Conservation (phyloP, 176 grass and related monocot species). For the Oryza meyeriana region DNA sequence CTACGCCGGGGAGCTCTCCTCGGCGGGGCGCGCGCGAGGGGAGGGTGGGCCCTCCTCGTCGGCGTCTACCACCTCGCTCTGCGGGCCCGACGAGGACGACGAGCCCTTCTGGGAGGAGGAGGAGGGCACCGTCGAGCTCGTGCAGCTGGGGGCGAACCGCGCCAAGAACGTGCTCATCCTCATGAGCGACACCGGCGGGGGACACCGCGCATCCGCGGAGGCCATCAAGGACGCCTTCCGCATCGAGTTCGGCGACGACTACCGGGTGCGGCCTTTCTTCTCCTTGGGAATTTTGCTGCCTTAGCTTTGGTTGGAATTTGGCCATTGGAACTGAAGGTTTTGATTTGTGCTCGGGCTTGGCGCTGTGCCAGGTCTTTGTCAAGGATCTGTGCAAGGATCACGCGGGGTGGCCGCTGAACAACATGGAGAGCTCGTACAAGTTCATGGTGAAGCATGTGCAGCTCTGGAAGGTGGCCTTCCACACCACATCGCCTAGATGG, state of each 20-base stretch:
- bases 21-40: constrained; percentile 13
- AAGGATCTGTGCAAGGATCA: constrained; percentile 99
- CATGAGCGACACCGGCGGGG: constrained; percentile 95
- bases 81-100: constrained; percentile 62
- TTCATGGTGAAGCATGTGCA: constrained; percentile 99
- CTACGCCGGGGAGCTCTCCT: constrained; percentile 51
- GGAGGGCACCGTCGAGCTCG: constrained; percentile 90
- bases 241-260: constrained; percentile 87
- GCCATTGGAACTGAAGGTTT: not conserved
- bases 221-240: constrained; percentile 94
- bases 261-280: constrained; percentile 40
- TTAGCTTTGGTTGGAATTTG: not conserved
- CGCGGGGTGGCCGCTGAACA: constrained; percentile 91
- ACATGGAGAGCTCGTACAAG: constrained; percentile 98
- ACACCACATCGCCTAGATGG: constrained; percentile 91
- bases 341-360: not conserved
- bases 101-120: constrained; percentile 95
- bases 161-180: constrained; percentile 95
- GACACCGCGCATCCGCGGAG: constrained; percentile 90
- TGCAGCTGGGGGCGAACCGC: constrained; percentile 82
- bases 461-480: constrained; percentile 98
- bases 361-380: constrained; percentile 63
- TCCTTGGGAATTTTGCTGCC: not conserved
- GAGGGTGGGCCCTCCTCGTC: constrained; percentile 18
- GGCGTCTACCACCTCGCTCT: constrained; percentile 5